phyloP scores from a whole-genome alignment of 2,329 filamentous ascomycete genomes.

The Coniochaeta prunicola region DNA sequence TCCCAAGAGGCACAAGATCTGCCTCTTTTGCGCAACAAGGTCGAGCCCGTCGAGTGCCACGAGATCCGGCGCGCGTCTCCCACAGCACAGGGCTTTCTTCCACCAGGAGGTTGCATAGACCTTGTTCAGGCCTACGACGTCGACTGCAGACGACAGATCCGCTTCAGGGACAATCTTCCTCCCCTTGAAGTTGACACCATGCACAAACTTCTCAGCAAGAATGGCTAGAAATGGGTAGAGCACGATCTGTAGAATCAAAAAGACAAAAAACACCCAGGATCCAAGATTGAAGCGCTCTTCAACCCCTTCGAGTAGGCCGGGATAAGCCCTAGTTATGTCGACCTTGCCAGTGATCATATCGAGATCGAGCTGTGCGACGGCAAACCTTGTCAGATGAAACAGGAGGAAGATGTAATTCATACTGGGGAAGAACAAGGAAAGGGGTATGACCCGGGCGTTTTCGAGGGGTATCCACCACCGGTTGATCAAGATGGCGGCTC shows the following conservation, averaged over 20 bases:
- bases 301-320: background rate
- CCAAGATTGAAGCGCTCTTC: constrained; percentile 14
- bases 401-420: constrained; percentile 25
- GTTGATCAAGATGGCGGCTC: constrained; percentile 9
- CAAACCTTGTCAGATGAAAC: constrained; percentile 16
- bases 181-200: constrained; percentile 26
- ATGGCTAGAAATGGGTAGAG: constrained; percentile 23
- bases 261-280: constrained; percentile 20
- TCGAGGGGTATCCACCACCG: background rate
- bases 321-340: constrained; percentile 3
- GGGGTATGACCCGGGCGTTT: constrained; percentile 10
- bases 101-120: constrained; percentile 21
- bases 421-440: constrained; percentile 21
- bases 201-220: constrained; percentile 21
- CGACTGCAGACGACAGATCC: constrained; percentile 5
- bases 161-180: constrained; percentile 11
- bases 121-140: constrained; percentile 21
- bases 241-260: constrained; percentile 24
- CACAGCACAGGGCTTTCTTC: constrained; percentile 20
- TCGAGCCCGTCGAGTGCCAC: constrained; percentile 54
- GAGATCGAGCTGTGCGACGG: constrained; percentile 12
- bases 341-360: constrained; percentile 8
- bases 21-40: constrained; percentile 50
- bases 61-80: constrained; percentile 16
- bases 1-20: constrained; percentile 61